These are phyloP conservation scores for Fraxinus ornus DNA, from an alignment of 305 asterid genomes.

Conservation along the genomic window DNA sequence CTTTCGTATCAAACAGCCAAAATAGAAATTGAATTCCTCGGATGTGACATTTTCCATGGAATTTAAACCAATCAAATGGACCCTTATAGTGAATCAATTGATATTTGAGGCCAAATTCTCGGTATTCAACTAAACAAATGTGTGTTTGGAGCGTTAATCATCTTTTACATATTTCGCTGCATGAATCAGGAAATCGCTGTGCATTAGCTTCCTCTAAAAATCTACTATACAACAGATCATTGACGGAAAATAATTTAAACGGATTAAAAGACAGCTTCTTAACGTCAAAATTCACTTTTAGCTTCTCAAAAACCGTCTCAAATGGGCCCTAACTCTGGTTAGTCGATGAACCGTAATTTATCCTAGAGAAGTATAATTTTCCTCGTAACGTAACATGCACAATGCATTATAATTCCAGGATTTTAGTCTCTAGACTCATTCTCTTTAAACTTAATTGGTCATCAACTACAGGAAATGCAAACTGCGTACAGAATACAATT, in stretches of 20 bases:
- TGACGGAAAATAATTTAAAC: not conserved
- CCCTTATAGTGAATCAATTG: not conserved
- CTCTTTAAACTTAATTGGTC: not conserved
- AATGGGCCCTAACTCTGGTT: not conserved
- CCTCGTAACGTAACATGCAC: not conserved
- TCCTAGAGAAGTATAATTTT: not conserved
- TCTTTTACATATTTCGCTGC: not conserved
- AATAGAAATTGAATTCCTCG: too few relatives aligned
- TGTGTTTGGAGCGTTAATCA: not conserved
- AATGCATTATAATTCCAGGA: not conserved
- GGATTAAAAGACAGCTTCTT: not conserved
- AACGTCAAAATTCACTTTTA: not conserved
- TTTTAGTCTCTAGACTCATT: not conserved
- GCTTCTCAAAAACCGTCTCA: not conserved
- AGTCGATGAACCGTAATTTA: not conserved
- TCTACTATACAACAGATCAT: not conserved
- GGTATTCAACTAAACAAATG: not conserved
- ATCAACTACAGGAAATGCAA: not conserved
- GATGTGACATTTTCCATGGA: not conserved
- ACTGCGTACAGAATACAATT: not conserved
- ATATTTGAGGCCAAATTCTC: not conserved
- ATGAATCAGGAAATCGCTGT: not conserved
- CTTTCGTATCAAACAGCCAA: too few relatives aligned
- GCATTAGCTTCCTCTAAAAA: not conserved
- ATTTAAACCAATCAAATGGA: too few relatives aligned